Conservation (phyloP, 768 basidiomycete genomes). For the Nidularia sp. region DNA sequence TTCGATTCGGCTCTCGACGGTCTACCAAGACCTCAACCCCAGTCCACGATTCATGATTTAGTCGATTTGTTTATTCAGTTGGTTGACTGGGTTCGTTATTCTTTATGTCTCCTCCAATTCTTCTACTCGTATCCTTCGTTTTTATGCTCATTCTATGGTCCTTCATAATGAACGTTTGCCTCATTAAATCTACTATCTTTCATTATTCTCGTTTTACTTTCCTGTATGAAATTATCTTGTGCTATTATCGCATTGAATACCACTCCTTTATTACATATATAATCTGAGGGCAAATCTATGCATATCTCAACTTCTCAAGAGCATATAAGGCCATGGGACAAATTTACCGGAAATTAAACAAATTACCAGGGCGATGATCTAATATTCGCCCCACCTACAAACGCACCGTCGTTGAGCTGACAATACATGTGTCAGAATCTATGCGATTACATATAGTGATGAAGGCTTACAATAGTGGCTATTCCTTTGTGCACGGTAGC, state of each 20-base stretch:
- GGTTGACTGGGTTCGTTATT: conserved; percentile 4
- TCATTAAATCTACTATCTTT: conserved; percentile 20
- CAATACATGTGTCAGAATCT: too few species aligned
- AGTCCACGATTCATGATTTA: conserved; percentile 17
- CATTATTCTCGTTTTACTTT: conserved; percentile 16
- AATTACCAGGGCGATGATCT: conserved; percentile 9
- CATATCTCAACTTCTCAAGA: too few species aligned
- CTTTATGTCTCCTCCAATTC: conserved; percentile 13
- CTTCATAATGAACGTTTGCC: conserved; percentile 17
- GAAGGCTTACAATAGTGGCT: conserved; percentile 28
- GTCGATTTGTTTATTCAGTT: conserved; percentile 6
- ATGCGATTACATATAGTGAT: too few species aligned
- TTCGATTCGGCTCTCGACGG: conserved; percentile 73
- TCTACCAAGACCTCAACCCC: conserved; percentile 40
- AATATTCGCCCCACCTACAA: conserved; percentile 28
- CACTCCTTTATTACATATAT: conserved; percentile 16
- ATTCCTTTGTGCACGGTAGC: conserved; percentile 50
- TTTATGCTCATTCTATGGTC: conserved; percentile 18
- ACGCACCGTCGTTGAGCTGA: conserved; percentile 25
- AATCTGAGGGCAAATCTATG: too few species aligned
- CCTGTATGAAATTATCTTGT: conserved; percentile 20
- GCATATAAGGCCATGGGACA: too few species aligned
- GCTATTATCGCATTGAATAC: conserved; percentile 22
- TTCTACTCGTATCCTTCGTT: conserved; percentile 13
- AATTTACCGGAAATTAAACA: neutral